Conservation (phyloP, 345 rosid genomes). For the Heritiera littoralis region DNA sequence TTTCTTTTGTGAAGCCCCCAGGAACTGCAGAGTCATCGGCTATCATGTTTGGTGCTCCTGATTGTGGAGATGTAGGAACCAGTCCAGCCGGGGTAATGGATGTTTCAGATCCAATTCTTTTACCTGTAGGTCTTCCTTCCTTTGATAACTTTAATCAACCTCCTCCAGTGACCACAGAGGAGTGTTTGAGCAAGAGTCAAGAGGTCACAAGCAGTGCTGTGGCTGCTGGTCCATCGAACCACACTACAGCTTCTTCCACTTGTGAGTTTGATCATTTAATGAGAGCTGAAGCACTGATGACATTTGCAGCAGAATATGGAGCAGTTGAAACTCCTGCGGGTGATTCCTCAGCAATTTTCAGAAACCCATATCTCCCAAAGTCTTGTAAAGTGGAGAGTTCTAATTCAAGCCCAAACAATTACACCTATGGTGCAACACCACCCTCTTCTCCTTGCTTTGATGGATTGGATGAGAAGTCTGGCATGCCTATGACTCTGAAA, state of each 20-base stretch:
- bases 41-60: constrained; percentile 74
- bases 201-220: constrained; percentile 52
- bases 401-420: constrained; percentile 67
- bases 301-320: constrained; percentile 94
- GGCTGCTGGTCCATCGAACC: constrained; percentile 51
- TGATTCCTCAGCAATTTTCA: constrained; percentile 69
- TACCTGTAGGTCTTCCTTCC: constrained; percentile 76
- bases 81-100: constrained; percentile 82
- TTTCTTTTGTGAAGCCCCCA: constrained; percentile 77
- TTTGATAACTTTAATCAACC: constrained; percentile 80
- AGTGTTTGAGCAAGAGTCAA: constrained; percentile 64
- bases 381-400: constrained; percentile 67
- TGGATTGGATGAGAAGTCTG: constrained; percentile 64
- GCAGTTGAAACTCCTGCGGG: constrained; percentile 81
- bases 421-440: constrained; percentile 80
- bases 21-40: constrained; percentile 98
- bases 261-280: constrained; percentile 92
- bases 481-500: constrained; percentile 48
- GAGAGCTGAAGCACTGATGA: constrained; percentile 94
- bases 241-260: constrained; percentile 42
- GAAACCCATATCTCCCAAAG: constrained; percentile 83
- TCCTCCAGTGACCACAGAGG: constrained; percentile 55
- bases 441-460: constrained; percentile 64
- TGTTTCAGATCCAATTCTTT: constrained; percentile 74
- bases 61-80: constrained; percentile 74